Evolutionary conservation across 257 asterid genomes (phyloP).

Genomic region (Datura wrightii): DNA sequence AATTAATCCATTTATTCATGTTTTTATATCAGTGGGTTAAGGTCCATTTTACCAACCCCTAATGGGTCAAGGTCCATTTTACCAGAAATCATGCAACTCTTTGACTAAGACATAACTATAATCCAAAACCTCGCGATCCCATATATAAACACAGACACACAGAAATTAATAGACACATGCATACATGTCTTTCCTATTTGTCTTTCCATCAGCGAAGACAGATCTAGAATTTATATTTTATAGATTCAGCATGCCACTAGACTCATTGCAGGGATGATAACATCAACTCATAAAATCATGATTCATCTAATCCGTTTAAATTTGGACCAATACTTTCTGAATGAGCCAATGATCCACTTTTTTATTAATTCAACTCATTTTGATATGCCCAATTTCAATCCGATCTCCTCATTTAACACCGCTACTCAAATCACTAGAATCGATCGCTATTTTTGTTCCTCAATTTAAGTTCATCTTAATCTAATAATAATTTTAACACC

Average conservation of each 20-base stretch:
- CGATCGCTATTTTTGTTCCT: neutral
- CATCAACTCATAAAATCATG: no score
- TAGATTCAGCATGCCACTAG: neutral
- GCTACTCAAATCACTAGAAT: neutral
- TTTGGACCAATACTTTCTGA: no score
- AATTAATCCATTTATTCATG: neutral
- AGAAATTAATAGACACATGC: neutral
- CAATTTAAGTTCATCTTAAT: neutral
- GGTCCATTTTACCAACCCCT: neutral
- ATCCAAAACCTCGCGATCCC: constrained; percentile 22
- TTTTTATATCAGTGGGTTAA: neutral
- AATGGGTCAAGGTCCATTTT: neutral
- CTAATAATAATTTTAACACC: neutral
- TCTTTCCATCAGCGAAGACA: neutral
- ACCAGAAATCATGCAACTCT: neutral
- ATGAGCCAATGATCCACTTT: no score
- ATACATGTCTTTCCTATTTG: neutral
- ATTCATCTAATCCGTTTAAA: no score
- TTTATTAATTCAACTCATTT: no score
- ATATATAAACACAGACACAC: neutral
- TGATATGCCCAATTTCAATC: no score
- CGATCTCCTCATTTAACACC: no score
- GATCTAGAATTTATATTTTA: neutral
- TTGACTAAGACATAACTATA: neutral
- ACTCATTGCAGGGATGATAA: no score